These are phyloP conservation scores for Nidularia sp. DNA, from an alignment of 768 basidiomycete species.

Conservation along the genomic window DNA sequence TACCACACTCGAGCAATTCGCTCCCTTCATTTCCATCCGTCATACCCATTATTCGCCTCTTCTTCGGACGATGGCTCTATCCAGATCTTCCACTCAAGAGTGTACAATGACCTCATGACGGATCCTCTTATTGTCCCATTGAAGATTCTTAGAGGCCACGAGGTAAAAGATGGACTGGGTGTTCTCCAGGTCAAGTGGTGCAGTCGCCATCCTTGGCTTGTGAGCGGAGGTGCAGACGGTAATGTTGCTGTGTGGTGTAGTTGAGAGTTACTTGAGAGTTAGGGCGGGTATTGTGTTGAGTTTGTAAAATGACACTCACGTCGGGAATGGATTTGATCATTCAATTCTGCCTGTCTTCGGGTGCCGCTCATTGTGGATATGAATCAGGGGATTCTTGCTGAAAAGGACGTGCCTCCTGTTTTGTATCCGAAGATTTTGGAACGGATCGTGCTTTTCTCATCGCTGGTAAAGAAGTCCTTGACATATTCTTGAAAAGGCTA, in stretches of 20 bases:
- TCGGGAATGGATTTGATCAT: too few relatives aligned
- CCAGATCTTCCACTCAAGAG: slow-evolving; percentile 93
- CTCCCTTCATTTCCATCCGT: slow-evolving; percentile 88
- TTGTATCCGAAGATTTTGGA: too few relatives aligned
- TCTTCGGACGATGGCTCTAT: slow-evolving; percentile 97
- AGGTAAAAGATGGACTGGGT: slow-evolving; percentile 80
- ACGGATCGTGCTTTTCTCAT: too few relatives aligned
- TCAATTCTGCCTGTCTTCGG: too few relatives aligned
- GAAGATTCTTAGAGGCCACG: slow-evolving; percentile 93
- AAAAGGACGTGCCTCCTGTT: too few relatives aligned
- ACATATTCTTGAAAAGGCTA: too few relatives aligned
- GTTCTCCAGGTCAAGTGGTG: slow-evolving; percentile 92
- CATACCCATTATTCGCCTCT: slow-evolving; percentile 93
- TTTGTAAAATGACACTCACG: too few relatives aligned
- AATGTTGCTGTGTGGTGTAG: slow-evolving; percentile 85
- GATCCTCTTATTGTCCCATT: slow-evolving; percentile 97
- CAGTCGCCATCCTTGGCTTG: slow-evolving; percentile 85
- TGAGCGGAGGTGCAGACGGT: slow-evolving; percentile 92
- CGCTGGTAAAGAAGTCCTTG: too few relatives aligned
- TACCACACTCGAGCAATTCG: slow-evolving; percentile 95
- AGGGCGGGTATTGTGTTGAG: too few relatives aligned
- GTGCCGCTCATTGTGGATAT: too few relatives aligned
- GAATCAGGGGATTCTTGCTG: too few relatives aligned
- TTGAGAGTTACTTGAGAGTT: slow-evolving; percentile 21
- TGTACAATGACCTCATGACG: slow-evolving; percentile 93